Evolutionary conservation across 805 yeast species (phyloP).

Genomic region (Danielia reshetovae): DNA sequence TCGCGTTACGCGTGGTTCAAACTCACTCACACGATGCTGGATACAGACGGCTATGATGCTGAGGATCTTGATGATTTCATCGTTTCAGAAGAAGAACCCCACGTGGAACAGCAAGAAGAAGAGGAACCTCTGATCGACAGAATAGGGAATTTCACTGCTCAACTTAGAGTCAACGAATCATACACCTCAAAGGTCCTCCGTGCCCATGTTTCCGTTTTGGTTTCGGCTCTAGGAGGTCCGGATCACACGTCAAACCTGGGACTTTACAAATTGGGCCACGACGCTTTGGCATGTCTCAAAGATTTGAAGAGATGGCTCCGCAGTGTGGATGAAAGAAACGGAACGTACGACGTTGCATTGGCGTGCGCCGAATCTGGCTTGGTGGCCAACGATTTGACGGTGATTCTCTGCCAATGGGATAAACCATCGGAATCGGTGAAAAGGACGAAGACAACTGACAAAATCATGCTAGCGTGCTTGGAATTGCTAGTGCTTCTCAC

Average conservation of each 20-base stretch:
- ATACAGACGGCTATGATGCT: conserved; percentile 12
- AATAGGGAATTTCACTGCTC: conserved; percentile 16
- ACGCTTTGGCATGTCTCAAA: conserved; percentile 78
- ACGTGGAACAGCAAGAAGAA: conserved; percentile 10
- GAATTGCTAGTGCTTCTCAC: conserved; percentile 82
- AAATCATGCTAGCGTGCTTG: conserved; percentile 65
- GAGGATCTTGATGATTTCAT: conserved; percentile 36
- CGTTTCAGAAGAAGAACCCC: conserved; percentile 24
- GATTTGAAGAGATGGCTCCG: conserved; percentile 88
- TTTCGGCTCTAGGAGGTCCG: conserved; percentile 88
- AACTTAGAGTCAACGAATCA: conserved; percentile 30
- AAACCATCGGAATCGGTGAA: conserved; percentile 24
- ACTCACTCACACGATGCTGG: conserved; percentile 4
- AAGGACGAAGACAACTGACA: conserved; percentile 37
- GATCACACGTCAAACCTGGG: conserved; percentile 58
- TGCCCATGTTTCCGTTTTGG: conserved; percentile 76
- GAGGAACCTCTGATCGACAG: conserved; percentile 12
- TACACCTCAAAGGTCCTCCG: conserved; percentile 42
- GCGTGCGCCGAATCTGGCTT: conserved; percentile 82
- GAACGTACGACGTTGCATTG: conserved; percentile 75
- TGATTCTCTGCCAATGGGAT: conserved; percentile 75
- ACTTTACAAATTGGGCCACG: conserved; percentile 80
- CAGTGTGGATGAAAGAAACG: conserved; percentile 70
- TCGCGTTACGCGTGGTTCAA: no score
- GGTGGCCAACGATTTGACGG: conserved; percentile 66